Conservation (phyloP, 805 yeast species). For the Candida caryicola region DNA sequence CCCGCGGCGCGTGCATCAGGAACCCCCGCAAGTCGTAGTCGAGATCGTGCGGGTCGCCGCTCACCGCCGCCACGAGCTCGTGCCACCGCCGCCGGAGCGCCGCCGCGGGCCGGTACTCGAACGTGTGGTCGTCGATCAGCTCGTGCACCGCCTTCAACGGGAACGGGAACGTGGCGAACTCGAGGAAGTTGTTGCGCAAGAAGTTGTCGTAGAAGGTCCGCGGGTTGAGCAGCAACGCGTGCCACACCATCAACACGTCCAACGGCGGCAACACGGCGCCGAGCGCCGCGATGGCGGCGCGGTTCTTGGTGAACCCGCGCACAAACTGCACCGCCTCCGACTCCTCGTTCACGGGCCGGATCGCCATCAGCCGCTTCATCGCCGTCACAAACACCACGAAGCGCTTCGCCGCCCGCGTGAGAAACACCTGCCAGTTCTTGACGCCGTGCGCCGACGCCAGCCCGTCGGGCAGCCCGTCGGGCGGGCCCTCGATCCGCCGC, state of each 20-base stretch:
- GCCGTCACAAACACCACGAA: conserved; percentile 21
- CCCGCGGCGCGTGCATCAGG: conserved; percentile 4
- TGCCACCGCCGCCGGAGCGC: conserved; percentile 5
- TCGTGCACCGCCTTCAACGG: conserved; percentile 14
- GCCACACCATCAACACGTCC: conserved; percentile 25
- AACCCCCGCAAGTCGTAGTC: conserved; percentile 1
- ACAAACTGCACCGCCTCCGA: conserved; percentile 5
- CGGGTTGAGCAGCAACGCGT: conserved; percentile 21
- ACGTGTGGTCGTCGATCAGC: conserved; percentile 11
- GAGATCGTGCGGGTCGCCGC: background rate
- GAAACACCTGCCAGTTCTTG: conserved; percentile 21
- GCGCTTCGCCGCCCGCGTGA: conserved; percentile 21
- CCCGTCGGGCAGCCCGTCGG: background rate
- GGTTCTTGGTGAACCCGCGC: conserved; percentile 1
- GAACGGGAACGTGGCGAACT: conserved; percentile 17
- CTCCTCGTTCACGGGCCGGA: background rate
- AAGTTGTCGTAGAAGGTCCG: conserved; percentile 14
- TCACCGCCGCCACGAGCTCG: conserved; percentile 2
- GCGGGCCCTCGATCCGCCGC: conserved; percentile 6
- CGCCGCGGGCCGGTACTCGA: conserved; percentile 10
- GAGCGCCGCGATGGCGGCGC: background rate
- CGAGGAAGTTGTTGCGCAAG: conserved; percentile 13
- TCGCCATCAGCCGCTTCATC: background rate
- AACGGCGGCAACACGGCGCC: conserved; percentile 18
- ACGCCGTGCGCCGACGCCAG: conserved; percentile 2